phyloP scores from a whole-genome alignment of 2,329 filamentous ascomycete genomes.

The Talaromyces sp. region DNA sequence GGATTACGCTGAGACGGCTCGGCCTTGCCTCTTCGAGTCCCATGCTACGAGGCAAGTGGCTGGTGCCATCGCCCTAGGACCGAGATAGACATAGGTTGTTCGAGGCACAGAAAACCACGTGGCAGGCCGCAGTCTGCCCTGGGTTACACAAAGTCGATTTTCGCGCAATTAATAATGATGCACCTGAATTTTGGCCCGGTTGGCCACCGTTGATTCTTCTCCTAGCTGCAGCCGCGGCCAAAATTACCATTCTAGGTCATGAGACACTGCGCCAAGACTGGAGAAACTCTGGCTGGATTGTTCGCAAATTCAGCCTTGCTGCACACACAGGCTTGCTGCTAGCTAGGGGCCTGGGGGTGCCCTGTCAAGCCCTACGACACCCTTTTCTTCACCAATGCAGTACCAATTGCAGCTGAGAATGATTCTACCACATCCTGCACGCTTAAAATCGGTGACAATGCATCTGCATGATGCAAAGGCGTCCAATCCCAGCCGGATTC shows the following conservation, averaged over 20 bases:
- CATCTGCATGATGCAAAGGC: neutral
- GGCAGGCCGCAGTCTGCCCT: neutral
- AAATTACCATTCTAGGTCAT: neutral
- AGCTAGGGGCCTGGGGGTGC: neutral
- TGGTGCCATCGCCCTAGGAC: neutral
- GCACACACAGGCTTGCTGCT: neutral
- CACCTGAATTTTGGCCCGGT: neutral
- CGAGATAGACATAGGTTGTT: neutral
- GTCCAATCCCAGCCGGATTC: neutral
- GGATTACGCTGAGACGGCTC: neutral
- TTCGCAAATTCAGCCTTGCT: neutral
- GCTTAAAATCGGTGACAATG: neutral
- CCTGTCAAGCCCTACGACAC: neutral
- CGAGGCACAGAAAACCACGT: neutral
- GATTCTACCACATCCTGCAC: neutral
- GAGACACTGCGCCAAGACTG: neutral
- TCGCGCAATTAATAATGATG: neutral
- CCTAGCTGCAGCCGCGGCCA: neutral
- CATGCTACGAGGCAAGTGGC: constrained; percentile 7
- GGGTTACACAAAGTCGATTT: neutral
- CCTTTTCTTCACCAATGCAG: neutral
- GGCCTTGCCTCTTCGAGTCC: constrained; percentile 4
- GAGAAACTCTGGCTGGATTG: neutral
- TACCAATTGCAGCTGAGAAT: neutral
- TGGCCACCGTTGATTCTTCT: neutral